These are phyloP conservation scores for Solanum hybrid DNA, from an alignment of 305 asterid genomes.

Conservation along the genomic window DNA sequence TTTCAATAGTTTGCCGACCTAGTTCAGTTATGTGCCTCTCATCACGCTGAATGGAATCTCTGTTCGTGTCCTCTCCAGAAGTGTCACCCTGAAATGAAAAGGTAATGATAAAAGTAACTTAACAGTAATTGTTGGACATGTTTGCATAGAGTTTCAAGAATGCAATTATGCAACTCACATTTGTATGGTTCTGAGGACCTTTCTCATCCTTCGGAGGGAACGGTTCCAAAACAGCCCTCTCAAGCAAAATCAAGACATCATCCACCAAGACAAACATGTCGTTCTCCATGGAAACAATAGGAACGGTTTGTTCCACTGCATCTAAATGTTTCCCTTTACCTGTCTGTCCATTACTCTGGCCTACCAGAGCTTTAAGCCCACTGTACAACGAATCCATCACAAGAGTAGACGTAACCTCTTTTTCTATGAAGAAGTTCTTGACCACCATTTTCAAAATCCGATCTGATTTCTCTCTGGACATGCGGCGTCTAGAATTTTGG, in stretches of 20 bases:
- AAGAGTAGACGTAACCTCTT: conserved; percentile 92
- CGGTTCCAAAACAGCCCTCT: conserved; percentile 84
- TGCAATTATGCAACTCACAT: conserved; percentile 31
- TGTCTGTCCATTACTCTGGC: conserved; percentile 51
- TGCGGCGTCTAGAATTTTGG: conserved; percentile 43
- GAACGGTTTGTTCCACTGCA: conserved; percentile 49
- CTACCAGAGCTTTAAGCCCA: conserved; percentile 86
- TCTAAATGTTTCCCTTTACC: conserved; percentile 45
- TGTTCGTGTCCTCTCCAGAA: conserved; percentile 70
- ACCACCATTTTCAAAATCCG: conserved; percentile 69
- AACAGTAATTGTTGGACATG: neutral
- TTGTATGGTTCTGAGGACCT: conserved; percentile 93
- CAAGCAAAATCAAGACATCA: conserved; percentile 75
- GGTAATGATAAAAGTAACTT: neutral
- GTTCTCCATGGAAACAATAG: conserved; percentile 58
- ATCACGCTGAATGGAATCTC: conserved; percentile 73
- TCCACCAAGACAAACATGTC: conserved; percentile 76
- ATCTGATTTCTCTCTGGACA: conserved; percentile 78
- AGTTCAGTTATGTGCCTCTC: conserved; percentile 83
- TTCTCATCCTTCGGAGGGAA: conserved; percentile 91
- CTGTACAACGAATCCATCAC: conserved; percentile 94
- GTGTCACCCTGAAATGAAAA: conserved; percentile 50
- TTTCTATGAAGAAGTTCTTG: conserved; percentile 79
- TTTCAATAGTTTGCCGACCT: conserved; percentile 82
- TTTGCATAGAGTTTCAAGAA: neutral